These are phyloP conservation scores for Elongisporangium undulatum DNA, from an alignment of 352 stramenopile species.

Conservation along the genomic window DNA sequence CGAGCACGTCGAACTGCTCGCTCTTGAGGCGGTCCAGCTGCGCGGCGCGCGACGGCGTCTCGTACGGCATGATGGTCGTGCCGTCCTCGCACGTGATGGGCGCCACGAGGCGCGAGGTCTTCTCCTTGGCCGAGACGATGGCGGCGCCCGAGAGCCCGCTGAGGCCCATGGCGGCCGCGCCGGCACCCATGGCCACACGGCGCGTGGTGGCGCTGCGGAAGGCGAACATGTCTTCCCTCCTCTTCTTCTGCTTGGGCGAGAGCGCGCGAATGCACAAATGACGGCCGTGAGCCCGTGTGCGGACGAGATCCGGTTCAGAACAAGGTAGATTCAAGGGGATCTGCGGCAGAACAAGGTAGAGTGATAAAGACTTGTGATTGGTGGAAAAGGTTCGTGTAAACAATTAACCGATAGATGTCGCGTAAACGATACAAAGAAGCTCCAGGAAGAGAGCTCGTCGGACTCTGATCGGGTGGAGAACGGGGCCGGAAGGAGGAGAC, in stretches of 20 bases:
- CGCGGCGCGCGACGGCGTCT: slow-evolving; percentile 58
- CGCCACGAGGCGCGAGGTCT: slow-evolving; percentile 49
- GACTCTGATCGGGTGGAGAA: neutral
- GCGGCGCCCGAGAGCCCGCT: slow-evolving; percentile 48
- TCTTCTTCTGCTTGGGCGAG: slow-evolving; percentile 7
- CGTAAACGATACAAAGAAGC: neutral
- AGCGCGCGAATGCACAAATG: slow-evolving; percentile 34
- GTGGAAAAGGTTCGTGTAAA: neutral
- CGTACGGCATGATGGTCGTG: slow-evolving; percentile 79
- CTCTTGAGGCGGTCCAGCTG: slow-evolving; percentile 82
- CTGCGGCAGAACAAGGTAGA: neutral
- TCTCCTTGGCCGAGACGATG: slow-evolving; percentile 76
- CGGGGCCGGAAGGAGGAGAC: neutral
- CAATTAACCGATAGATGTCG: neutral
- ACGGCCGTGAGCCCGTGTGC: neutral
- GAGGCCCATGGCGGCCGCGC: slow-evolving; percentile 37
- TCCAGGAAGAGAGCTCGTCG: neutral
- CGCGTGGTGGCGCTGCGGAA: slow-evolving; percentile 56
- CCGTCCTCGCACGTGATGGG: slow-evolving; percentile 83
- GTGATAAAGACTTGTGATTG: neutral
- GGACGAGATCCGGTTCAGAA: neutral
- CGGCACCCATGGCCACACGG: slow-evolving; percentile 39
- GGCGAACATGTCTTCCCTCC: slow-evolving; percentile 29
- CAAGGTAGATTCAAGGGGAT: neutral
- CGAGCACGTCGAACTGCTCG: slow-evolving; percentile 91